Evolutionary conservation across 2,329 filamentous ascomycete species (phyloP).

Genomic region (Fusarium sp.): DNA sequence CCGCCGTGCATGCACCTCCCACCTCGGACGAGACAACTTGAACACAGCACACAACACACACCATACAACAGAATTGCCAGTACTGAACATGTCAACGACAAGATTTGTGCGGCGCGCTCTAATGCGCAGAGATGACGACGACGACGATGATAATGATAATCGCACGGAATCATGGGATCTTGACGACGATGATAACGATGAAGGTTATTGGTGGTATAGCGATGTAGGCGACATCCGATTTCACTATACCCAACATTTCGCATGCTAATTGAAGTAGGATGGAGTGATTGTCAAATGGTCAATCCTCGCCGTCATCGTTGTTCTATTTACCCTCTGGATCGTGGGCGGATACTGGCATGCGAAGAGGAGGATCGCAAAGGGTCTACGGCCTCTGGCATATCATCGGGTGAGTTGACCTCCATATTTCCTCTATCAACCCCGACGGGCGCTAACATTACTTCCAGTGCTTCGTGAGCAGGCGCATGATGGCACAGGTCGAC

Average conservation of each 20-base stretch:
- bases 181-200: slow-evolving; percentile 27
- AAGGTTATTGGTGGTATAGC: slow-evolving; percentile 47
- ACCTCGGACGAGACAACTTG: slow-evolving; percentile 10
- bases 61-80: slow-evolving; percentile 1
- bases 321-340: slow-evolving; percentile 71
- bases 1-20: slow-evolving; percentile 15
- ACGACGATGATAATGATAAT: slow-evolving; percentile 20
- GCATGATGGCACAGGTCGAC: slow-evolving; percentile 60
- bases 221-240: slow-evolving; percentile 37
- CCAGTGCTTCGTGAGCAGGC: slow-evolving; percentile 65
- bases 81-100: slow-evolving; percentile 28
- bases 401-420: slow-evolving; percentile 66
- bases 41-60: slow-evolving; percentile 14
- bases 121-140: slow-evolving; percentile 31
- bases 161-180: neutral
- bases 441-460: slow-evolving; percentile 2
- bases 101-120: slow-evolving; percentile 29
- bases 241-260: neutral
- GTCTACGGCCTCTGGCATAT: slow-evolving; percentile 74
- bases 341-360: slow-evolving; percentile 79
- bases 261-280: slow-evolving; percentile 55
- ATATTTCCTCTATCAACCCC: neutral
- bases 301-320: slow-evolving; percentile 72
- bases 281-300: slow-evolving; percentile 78
- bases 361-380: slow-evolving; percentile 72